These are phyloP conservation scores for Fusarium domesticum DNA, from an alignment of 2,329 filamentous ascomycete genomes.

Conservation along the genomic window DNA sequence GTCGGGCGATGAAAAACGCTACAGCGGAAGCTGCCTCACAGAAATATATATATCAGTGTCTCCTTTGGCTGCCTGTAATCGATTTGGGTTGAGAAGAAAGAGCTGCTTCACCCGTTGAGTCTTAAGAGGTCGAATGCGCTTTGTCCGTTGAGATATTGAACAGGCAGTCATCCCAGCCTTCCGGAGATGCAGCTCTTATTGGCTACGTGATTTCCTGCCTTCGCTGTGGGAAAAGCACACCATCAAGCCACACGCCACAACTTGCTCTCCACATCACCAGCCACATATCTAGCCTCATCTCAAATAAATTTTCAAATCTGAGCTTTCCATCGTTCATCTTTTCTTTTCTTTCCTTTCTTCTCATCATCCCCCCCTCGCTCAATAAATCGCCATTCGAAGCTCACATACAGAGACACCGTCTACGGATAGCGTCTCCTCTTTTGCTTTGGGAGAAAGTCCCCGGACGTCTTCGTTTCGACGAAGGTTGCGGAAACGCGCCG, in stretches of 20 bases:
- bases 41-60: too few relatives aligned
- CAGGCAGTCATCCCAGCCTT: constrained; percentile 30
- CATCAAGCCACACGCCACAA: constrained; percentile 15
- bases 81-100: too few relatives aligned
- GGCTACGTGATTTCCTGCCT: constrained; percentile 13
- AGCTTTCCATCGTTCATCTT: constrained; percentile 4
- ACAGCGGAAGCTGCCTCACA: too few relatives aligned
- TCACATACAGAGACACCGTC: constrained; percentile 72
- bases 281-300: constrained; percentile 17
- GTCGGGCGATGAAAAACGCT: too few relatives aligned
- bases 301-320: constrained; percentile 27
- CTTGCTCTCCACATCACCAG: constrained; percentile 17
- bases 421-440: constrained; percentile 34
- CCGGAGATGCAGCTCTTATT: constrained; percentile 27
- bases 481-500: constrained; percentile 92
- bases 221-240: constrained; percentile 15
- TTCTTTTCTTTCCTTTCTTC: constrained; percentile 25
- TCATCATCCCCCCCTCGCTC: constrained; percentile 73
- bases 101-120: constrained; percentile 1
- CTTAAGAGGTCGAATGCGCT: constrained; percentile 16
- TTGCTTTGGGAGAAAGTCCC: constrained; percentile 99
- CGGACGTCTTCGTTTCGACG: constrained; percentile 65
- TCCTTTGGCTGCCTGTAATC: too few relatives aligned
- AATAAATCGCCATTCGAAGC: constrained; percentile 99
- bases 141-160: constrained; percentile 23